Evolutionary conservation across 441 rosid genomes (phyloP).

Genomic region (Hura crepitans): DNA sequence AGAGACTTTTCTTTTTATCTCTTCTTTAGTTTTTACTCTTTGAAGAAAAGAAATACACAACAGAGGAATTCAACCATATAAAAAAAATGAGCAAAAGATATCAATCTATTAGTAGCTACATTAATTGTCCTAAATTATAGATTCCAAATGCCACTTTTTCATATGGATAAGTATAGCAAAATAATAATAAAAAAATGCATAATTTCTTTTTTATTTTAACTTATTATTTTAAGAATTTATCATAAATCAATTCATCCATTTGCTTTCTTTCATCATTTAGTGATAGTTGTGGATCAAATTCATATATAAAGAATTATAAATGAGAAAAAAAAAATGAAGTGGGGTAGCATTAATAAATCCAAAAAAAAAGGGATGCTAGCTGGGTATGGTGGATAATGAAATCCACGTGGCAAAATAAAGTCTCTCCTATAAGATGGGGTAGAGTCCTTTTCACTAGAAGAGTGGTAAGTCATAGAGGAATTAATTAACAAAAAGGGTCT

Average conservation of each 20-base stretch:
- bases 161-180: not conserved
- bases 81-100: not conserved
- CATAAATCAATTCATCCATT: no score
- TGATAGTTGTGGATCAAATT: no score
- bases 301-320: no score
- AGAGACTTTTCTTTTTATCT: constrained; percentile 3
- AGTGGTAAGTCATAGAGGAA: not conserved
- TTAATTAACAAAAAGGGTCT: no score
- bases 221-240: no score
- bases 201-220: not conserved
- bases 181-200: no score
- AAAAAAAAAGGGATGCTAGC: no score
- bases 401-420: not conserved
- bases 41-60: not conserved
- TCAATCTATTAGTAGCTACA: not conserved
- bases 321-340: not conserved
- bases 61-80: constrained; percentile 10
- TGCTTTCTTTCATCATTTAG: no score
- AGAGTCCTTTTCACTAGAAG: not conserved
- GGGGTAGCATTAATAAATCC: not conserved
- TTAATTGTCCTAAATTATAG: not conserved
- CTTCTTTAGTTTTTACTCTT: not conserved
- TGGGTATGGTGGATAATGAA: not conserved
- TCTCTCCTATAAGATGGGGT: no score
- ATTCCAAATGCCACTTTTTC: constrained; percentile 5